Evolutionary conservation across 1,139 yeast genomes (phyloP).

Genomic region (Saccharomycopsis hybrid): DNA sequence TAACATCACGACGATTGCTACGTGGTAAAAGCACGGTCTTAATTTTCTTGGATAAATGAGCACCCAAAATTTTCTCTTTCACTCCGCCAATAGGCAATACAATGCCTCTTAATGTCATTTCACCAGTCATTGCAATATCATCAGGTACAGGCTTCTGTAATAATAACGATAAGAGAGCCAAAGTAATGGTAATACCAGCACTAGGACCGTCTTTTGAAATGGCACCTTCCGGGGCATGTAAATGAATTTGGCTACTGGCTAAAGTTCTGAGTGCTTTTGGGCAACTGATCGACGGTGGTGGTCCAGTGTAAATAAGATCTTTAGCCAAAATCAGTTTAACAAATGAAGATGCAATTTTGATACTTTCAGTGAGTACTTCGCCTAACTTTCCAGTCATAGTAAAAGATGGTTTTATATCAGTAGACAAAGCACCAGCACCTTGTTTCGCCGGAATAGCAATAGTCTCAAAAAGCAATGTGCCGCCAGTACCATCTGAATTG

Average conservation of each 20-base stretch:
- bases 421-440: too few relatives aligned
- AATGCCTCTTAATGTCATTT: slow-evolving; percentile 78
- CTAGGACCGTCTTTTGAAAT: slow-evolving; percentile 90
- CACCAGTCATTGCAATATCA: slow-evolving; percentile 89
- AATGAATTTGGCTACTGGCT: slow-evolving; percentile 57
- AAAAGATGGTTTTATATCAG: background rate
- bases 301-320: slow-evolving; percentile 23
- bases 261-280: slow-evolving; percentile 36
- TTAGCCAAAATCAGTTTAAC: slow-evolving; percentile 54
- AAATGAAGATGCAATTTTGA: slow-evolving; percentile 70
- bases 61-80: slow-evolving; percentile 78
- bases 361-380: slow-evolving; percentile 75
- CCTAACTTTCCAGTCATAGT: slow-evolving; percentile 77
- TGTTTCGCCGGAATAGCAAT: slow-evolving; percentile 53
- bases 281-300: slow-evolving; percentile 21
- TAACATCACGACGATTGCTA: slow-evolving; percentile 63
- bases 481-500: slow-evolving; percentile 84
- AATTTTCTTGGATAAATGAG: slow-evolving; percentile 64
- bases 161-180: slow-evolving; percentile 68
- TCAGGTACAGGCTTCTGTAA: slow-evolving; percentile 61
- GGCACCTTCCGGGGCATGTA: slow-evolving; percentile 89
- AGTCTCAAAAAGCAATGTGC: slow-evolving; percentile 75
- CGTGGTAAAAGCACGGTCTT: slow-evolving; percentile 62
- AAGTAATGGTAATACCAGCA: slow-evolving; percentile 87
- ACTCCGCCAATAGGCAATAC: slow-evolving; percentile 89